Evolutionary conservation across 2,329 filamentous ascomycete species (phyloP), one percentile per base, ranked within the genome.

Genomic region (Aspergillus transmontanensis): DNA sequence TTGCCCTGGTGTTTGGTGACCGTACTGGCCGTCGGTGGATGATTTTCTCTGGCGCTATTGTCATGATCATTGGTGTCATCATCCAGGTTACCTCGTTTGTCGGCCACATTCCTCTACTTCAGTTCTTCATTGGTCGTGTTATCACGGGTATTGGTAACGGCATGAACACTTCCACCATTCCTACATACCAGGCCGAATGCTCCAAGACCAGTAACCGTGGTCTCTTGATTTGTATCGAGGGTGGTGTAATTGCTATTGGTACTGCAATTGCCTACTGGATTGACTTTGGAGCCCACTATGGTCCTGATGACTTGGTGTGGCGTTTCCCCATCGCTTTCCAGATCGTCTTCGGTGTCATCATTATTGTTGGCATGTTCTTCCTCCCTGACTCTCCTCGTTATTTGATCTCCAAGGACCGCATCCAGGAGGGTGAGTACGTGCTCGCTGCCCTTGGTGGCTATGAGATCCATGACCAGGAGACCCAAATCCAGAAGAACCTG

Each of bases 201-300:
- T 83, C 82, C 4, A 80, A 78, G 61, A 83, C 85, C 0, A 83
- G 82, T 68, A 87, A 87, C 73, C 83, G 86, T 66, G 87, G 87
- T 66, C 81, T 87, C 39, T 75, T 88, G 59, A 88, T 88, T 68
- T 87, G 86, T 73, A 86, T 88, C 55, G 85, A 82, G 71, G 84
- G 81, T 68, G 84, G 83, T 71, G 76, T 79, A 36, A 82, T 85
- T 51, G 82, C 82, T 10, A 81, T 84, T 58, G 83, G 83, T 43
- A 84, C 81, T 6, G 70, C 81, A 19, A 83, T 85, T 59, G 82
- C 83, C 3, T 84, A 84, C 72, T 84, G 82, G 82, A 81, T 83
- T 65, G 81, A 83, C 58, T 84, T 80, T 57, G 82, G 82, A 58
- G 79, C 76, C 23, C 73, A 72, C 39, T 79, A 78, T 63, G 73